A percentile compares a stretch with the other conserved stretches of the same genome.
Evolutionary conservation across 1,139 yeast species (phyloP).

Genomic region (Hansenula lynferdii): DNA sequence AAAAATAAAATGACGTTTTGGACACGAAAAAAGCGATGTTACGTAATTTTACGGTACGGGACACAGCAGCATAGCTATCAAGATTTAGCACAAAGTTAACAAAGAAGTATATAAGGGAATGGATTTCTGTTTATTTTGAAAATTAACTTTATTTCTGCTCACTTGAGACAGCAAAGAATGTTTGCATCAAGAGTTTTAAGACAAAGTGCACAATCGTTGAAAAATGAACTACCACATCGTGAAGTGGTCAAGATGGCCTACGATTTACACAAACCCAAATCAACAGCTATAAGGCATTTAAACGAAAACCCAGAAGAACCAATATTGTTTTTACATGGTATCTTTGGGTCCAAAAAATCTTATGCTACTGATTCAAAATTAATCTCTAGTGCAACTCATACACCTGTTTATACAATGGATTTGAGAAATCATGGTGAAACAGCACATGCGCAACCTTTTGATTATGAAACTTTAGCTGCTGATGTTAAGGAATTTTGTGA

Average conservation of each 20-base stretch:
- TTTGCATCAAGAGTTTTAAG: constrained; percentile 16
- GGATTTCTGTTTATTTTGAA: too few species aligned
- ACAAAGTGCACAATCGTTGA: constrained; percentile 3
- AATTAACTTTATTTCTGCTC: too few species aligned
- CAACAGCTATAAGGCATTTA: constrained; percentile 16
- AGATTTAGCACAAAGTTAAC: too few species aligned
- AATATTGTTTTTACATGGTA: constrained; percentile 43
- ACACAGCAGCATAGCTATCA: too few species aligned
- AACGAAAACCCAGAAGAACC: constrained; percentile 26
- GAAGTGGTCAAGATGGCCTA: constrained; percentile 23
- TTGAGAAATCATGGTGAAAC: constrained; percentile 47
- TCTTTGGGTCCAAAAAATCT: constrained; percentile 42
- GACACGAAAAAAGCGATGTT: too few species aligned
- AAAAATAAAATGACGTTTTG: too few species aligned
- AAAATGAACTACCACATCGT: constrained; percentile 20
- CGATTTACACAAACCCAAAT: constrained; percentile 23
- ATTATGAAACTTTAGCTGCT: constrained; percentile 35
- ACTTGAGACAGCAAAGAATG: too few species aligned
- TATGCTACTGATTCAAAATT: constrained; percentile 35
- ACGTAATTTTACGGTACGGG: too few species aligned
- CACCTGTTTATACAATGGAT: constrained; percentile 39
- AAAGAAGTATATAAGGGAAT: neutral
- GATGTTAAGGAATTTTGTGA: constrained; percentile 37
- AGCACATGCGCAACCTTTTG: constrained; percentile 38
- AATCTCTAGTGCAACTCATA: constrained; percentile 28